Evolutionary conservation across 495 filamentous ascomycete genomes (phyloP), one percentile per base, ranked within the genome.

Genomic region (Elasticomyces elasticus): DNA sequence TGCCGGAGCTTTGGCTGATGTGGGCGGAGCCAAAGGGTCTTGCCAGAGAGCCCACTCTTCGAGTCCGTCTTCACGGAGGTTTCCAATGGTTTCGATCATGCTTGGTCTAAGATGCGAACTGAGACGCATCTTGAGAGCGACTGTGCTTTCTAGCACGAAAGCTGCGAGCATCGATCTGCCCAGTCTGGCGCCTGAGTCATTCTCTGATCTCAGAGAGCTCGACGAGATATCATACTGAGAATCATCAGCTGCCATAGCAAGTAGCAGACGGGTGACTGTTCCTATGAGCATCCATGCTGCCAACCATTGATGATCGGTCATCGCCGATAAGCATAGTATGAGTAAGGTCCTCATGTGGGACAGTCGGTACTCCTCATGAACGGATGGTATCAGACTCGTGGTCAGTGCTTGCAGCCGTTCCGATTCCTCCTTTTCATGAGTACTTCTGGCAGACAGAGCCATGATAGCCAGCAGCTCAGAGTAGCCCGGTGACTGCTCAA

Each of bases 21-120:
- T 12, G n/a, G 30, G 2, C 22, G 3, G 22, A 23, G 11, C 25
- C 10, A 59, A 20, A 30, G 56, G 51, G 24, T 60, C 57, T 1
- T 24, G 70, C 84, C 83, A 87, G 1, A 77, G 79, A 55, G 83
- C 80, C 84, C 83, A 87, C 65, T 87, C 82, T 54, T 87, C 84
- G 19, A 81, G 63, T 5, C 80, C 83, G 64, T 83, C 79, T 64
- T 85, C 80, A 54, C 77, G 73, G 11, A 82, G 59, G 10, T 72
- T 61, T 1, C 73, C 70, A 28, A 78, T 60, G 3, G 66, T 53
- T 10, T 62, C 55, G 15, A 81, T 48, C 24, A 25, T 10, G 11
- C 54, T 81, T 75, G 30, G 73, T 69, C 2, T 71, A 54, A 31
- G 67, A 70, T 78, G 74, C 25, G 78, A 24, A 9, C 4, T 13